Base-by-base conservation (phyloP, 2,329 filamentous ascomycete species). In the Zarea fungicola region DNA sequence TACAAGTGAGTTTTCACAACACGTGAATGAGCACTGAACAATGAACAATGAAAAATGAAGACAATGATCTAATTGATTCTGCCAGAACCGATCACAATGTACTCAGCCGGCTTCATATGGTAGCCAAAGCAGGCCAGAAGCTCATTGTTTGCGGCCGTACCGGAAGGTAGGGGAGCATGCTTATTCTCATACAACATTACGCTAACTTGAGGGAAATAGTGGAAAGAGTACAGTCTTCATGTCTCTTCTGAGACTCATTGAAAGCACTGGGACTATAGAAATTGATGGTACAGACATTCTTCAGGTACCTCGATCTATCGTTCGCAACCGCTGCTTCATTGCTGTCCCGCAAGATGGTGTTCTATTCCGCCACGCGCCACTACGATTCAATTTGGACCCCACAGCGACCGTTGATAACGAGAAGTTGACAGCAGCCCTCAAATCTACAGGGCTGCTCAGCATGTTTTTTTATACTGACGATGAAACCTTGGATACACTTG, bases 281-380 rank as follows among this genome's bases (percentile, higher is more conserved):
- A 37, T 68, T 0, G 62, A 68, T 22, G 60, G 58, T n/a, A 19
- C 61, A 4, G 57, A 63, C 16, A 54, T 66, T 6, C 48, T 47
- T 3, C 46, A 22, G 0, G 50, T 65, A 0, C 48, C 56, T 0
- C 55, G 55, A n/a, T 50, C 55, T 9, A 4, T 58, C 4, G 28
- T 66, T 6, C 58, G 65, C 2, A 54, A 58, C 3, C 62, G 56
- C 21, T 52, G 51, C 16, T 65, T 68, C 39, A 56, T 67, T 13
- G 57, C 60, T 1, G 56, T 67, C 1, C 48, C 65, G 0, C 65
- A 67, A 42, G 65, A 66, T 16, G 54, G 59, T 3, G 43, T 58
- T 11, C 25, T 55, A 8, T 23, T 60, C 3, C 47, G 50, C 0
- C 41, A 56, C 14, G 62, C 58, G 0, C 46, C 52, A 1, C 34